These are phyloP conservation scores for Argentina anserina DNA, from an alignment of 306 rosid genomes.

Conservation along the genomic window DNA sequence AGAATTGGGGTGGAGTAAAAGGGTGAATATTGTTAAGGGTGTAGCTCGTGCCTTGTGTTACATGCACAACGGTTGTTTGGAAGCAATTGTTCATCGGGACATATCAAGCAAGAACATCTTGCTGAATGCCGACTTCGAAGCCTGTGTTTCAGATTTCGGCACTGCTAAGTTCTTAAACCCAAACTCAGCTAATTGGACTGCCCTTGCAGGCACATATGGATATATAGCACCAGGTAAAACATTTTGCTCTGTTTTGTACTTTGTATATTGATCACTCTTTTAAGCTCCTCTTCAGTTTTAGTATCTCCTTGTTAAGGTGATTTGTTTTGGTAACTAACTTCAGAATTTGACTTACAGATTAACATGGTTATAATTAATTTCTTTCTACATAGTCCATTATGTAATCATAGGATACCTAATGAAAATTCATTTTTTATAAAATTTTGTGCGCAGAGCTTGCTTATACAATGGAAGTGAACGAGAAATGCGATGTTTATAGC, in stretches of 20 bases:
- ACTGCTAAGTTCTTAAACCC: neutral
- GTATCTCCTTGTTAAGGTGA: neutral
- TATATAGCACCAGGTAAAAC: neutral
- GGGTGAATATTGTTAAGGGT: neutral
- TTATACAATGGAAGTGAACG: neutral
- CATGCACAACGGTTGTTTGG: conserved; percentile 4
- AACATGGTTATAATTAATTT: neutral
- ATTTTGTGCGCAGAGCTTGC: neutral
- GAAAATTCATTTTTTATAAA: neutral
- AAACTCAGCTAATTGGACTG: neutral
- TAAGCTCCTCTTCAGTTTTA: too few relatives aligned
- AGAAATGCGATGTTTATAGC: conserved; percentile 8
- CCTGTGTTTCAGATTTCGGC: conserved; percentile 1
- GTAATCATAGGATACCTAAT: neutral
- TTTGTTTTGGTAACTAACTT: too few relatives aligned
- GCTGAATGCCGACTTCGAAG: neutral
- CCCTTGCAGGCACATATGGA: conserved; percentile 1
- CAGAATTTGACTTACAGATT: too few relatives aligned
- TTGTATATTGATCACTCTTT: too few relatives aligned
- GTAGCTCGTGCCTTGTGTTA: conserved; percentile 12
- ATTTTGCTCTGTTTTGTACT: too few relatives aligned
- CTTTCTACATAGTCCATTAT: neutral
- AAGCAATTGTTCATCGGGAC: neutral
- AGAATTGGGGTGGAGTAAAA: neutral
- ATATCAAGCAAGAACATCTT: neutral